phyloP scores from a whole-genome alignment of 208 protist genomes.

The Strigomonas galati region DNA sequence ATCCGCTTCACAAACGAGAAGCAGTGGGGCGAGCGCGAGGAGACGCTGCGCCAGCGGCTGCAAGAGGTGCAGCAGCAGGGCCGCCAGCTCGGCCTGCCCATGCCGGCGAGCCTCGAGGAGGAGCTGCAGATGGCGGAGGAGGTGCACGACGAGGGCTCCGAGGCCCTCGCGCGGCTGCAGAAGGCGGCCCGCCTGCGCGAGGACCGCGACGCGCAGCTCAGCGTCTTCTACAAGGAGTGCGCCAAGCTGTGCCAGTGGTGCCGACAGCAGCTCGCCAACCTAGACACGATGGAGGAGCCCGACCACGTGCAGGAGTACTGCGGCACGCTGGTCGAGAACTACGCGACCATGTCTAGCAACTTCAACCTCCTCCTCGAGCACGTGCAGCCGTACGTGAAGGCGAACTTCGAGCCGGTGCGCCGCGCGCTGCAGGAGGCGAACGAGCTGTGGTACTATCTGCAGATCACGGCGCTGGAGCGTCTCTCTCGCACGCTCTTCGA shows the following conservation, averaged over 20 bases:
- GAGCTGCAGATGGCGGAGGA: constrained; percentile 22
- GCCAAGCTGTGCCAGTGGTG: constrained; percentile 76
- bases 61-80: constrained; percentile 12
- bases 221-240: constrained; percentile 50
- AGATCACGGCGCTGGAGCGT: constrained; percentile 74
- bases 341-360: constrained; percentile 80
- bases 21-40: constrained; percentile 34
- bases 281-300: constrained; percentile 82
- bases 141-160: constrained; percentile 25
- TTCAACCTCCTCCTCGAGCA: constrained; percentile 58
- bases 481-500: constrained; percentile 74
- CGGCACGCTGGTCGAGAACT: constrained; percentile 71
- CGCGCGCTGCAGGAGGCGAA: constrained; percentile 67
- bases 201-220: constrained; percentile 36
- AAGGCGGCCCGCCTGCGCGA: constrained; percentile 24
- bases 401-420: constrained; percentile 50
- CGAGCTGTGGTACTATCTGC: constrained; percentile 83
- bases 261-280: constrained; percentile 81
- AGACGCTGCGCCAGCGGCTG: constrained; percentile 21
- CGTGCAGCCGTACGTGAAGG: constrained; percentile 50
- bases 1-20: constrained; percentile 34
- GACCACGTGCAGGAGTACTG: constrained; percentile 89
- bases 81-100: constrained; percentile 10
- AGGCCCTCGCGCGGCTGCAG: constrained; percentile 35
- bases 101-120: constrained; percentile 3